phyloP scores from a whole-genome alignment of 2,329 filamentous ascomycete species.

The Alternaria infectoria region DNA sequence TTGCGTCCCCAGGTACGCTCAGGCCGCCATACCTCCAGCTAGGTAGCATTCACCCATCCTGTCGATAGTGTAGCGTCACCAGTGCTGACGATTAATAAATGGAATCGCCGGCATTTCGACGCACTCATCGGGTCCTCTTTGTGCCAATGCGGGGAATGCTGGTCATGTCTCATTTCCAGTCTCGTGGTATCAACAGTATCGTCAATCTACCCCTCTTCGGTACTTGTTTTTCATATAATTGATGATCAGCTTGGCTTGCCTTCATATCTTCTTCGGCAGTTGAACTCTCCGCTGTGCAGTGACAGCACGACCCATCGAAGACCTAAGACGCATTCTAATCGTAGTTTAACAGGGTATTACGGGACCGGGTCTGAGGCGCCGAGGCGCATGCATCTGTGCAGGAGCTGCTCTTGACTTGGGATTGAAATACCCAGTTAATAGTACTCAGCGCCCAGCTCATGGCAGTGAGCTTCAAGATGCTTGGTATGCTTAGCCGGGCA shows the following conservation, averaged over 20 bases:
- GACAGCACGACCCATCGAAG: not conserved
- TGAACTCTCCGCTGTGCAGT: not conserved
- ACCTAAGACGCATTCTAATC: not conserved
- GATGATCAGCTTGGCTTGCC: not conserved
- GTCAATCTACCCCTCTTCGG: not conserved
- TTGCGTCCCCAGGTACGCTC: not conserved
- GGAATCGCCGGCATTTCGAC: not conserved
- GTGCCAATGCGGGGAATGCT: conserved; percentile 22
- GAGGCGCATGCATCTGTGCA: not conserved
- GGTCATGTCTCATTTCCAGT: conserved; percentile 15
- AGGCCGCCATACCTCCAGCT: not conserved
- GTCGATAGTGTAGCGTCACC: not conserved
- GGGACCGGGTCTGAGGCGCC: no score
- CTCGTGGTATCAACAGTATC: not conserved
- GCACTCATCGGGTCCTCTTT: not conserved
- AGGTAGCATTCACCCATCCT: not conserved
- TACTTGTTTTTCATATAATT: not conserved
- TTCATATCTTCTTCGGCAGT: not conserved
- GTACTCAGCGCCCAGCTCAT: conserved; percentile 11
- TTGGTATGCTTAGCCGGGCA: conserved; percentile 24
- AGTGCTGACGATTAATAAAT: not conserved
- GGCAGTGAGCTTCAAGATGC: conserved; percentile 21
- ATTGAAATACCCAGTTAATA: not conserved
- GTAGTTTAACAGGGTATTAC: not conserved
- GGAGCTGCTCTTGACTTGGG: not conserved